phyloP scores from a whole-genome alignment of 306 rosid species.

The Vigna unguiculata region DNA sequence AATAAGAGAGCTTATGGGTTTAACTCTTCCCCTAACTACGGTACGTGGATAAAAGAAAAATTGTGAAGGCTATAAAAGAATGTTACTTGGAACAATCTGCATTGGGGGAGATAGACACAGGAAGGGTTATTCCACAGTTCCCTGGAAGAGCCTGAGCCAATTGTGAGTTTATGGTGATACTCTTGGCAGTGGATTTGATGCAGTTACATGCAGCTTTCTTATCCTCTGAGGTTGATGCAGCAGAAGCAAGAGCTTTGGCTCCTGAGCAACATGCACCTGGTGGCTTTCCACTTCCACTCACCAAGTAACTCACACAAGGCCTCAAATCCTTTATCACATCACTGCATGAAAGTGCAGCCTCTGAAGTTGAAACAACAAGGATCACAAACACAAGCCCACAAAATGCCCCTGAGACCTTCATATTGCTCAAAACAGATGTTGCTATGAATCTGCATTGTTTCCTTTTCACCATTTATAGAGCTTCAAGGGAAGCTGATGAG shows the following conservation, averaged over 20 bases:
- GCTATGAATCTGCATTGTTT: background rate
- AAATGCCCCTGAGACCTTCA: conserved; percentile 48
- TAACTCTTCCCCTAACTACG: too few relatives aligned
- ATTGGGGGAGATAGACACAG: conserved; percentile 60
- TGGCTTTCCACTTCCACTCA: conserved; percentile 73
- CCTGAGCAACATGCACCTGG: conserved; percentile 75
- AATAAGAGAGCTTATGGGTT: too few relatives aligned
- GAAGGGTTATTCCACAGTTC: conserved; percentile 63
- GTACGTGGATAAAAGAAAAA: too few relatives aligned
- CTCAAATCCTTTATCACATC: conserved; percentile 62
- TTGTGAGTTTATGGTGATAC: conserved; percentile 50
- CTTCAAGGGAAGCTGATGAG: conserved; percentile 35
- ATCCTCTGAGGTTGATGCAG: conserved; percentile 60
- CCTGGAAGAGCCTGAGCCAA: conserved; percentile 72
- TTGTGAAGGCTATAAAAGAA: background rate
- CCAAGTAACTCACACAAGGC: conserved; percentile 74
- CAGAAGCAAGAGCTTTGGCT: conserved; percentile 63
- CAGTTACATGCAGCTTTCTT: conserved; percentile 72
- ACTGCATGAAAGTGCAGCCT: conserved; percentile 65
- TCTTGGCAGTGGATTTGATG: conserved; percentile 66
- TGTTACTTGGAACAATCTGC: conserved; percentile 75
- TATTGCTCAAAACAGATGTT: conserved; percentile 12
- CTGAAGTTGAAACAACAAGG: conserved; percentile 52
- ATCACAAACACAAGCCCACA: conserved; percentile 37
- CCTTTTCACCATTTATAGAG: conserved; percentile 45